Base-by-base conservation (phyloP, 2,329 filamentous ascomycete species). In the Magnaporthales sp. region DNA sequence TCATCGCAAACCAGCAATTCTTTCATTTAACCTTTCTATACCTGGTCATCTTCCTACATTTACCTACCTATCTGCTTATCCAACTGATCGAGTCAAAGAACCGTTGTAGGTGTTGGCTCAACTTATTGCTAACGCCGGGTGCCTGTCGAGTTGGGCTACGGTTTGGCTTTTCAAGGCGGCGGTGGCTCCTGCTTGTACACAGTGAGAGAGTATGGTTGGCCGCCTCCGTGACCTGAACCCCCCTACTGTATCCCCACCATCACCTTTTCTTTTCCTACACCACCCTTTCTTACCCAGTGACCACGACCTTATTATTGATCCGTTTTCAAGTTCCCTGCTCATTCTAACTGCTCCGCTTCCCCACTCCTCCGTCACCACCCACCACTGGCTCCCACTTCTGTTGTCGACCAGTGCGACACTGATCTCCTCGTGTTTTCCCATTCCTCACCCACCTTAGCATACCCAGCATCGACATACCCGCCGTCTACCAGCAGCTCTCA, bases 271-370 rank as follows among this genome's bases (percentile, higher is more conserved):
- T 51, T 51, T 51, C 38, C 38, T 51, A 51, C 38, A 51, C 38
- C 38, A 51, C 38, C 38, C 38, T 51, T 51, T 51, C n/a, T 51
- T 19, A 51, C 29, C 61, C 63, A 64, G 31, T 64, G 51, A 29
- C 51, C 46, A 65, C 64, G 46, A 56, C 64, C 64, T 58, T 65
- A 65, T 58, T 65, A 65, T 56, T 65, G 64, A 65, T 65, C 56
- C 51, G 46, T 63, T 63, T 63, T 63, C 61, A 31, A 6, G 29
- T 58, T 31, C 64, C 64, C 54, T 60, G 64, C 10, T 58, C 64
- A 63, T 58, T 61, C 64, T 30, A 29, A 29, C 30, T 56, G 38
- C 64, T 65, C 64, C 64, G 58, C 56, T 66, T 46, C 65, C 65
- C 65, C 56, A 66, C 58, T 62, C 60, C 60, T 54, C 60, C 58